Evolutionary conservation across 2,329 filamentous ascomycete species (phyloP), one percentile per base, ranked within the genome.

Genomic region (Botrytis byssoidea): DNA sequence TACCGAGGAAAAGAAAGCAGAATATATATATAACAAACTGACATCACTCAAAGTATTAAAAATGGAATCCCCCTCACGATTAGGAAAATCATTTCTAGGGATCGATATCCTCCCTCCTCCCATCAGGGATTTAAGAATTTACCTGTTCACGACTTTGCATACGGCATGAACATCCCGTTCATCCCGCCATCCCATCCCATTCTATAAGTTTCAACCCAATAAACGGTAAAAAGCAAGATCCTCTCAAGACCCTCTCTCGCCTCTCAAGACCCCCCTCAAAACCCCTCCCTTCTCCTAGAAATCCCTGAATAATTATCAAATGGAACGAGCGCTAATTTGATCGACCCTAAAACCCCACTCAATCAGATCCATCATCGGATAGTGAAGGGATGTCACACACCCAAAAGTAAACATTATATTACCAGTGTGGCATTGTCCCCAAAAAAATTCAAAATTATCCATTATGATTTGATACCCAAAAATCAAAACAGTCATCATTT

Each of bases 301-400:
- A 22, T 22, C 66, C 69, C 44, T 25, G 25, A 29, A 40, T 6
- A 51, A n/a, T 51, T 2, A 5, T 37, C 29, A 25, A 55, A 42
- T 71, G 42, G 69, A 46, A 64, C 59, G 44, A 64, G 35, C 59
- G 46, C 44, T 71, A 42, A 71, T 71, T 71, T 71, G 69, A 71
- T 71, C 44, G 16, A 40, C 42, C 12, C 3, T 3, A 35, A 22
- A 32, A n/a, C n/a, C 29, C 42, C 59, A 71, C 57, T 25, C 16
- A 18, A n/a, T n/a, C 48, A n/a, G 48, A n/a, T 51, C 48, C 48
- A 51, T n/a, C 6, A 51, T 51, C 48, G 48, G 25, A n/a, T 7
- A 16, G 48, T n/a, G 48, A 51, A 51, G 10, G 48, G 25, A n/a
- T 51, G 48, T n/a, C 48, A 51, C 48, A 51, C 25, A n/a, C 10